Base-by-base conservation (phyloP, 805 yeast genomes). In the Saccharomyces eubayanus region DNA sequence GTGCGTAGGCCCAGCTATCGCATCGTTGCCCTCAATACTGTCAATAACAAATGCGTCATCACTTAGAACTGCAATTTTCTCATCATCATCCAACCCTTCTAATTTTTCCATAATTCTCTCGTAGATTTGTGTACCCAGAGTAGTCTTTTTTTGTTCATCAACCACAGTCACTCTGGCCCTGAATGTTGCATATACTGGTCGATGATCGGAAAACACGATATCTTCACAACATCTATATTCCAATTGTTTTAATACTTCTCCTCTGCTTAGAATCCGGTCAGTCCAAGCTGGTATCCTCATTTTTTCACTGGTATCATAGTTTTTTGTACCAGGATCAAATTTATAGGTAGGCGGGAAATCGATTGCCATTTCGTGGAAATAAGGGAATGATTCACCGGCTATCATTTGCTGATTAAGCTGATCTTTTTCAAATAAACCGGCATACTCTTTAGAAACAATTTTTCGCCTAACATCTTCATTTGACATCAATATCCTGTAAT, bases 261-360 rank as follows among this genome's bases (percentile, higher is more conserved):
- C 83, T 28, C 86, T 74, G 62, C 82, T 84, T 49, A 91, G 69
- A 31, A 92, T 83, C 54, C 99, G 74, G 72, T 94, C 99, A 2
- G 98, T 91, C 99, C 99, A 94, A 0, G 99, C 95, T 1, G 99
- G 99, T 11, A 88, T 83, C 57, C 99, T 80, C 69, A 83, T 84
- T 69, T 94, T 94, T 63, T 92, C 98, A 45, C 95, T 84, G 0
- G 96, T 80, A 67, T 94, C 99, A 66, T 91, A 94, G 2, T 65
- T 71, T 48, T 79, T 80, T 0, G 96, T 85, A 4, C 96, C 95
- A 49, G 88, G 86, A 66, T 94, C 96, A 67, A 85, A 94, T 66
- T 94, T 94, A 71, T 94, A 94, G 0, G 99, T 94, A 5, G 99
- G 99, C 6, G 85, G 78, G 63, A 94, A 92, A 20, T 72, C 74